These are phyloP conservation scores for Xylaria telfairii DNA, from an alignment of 495 filamentous ascomycete genomes.

Conservation along the genomic window DNA sequence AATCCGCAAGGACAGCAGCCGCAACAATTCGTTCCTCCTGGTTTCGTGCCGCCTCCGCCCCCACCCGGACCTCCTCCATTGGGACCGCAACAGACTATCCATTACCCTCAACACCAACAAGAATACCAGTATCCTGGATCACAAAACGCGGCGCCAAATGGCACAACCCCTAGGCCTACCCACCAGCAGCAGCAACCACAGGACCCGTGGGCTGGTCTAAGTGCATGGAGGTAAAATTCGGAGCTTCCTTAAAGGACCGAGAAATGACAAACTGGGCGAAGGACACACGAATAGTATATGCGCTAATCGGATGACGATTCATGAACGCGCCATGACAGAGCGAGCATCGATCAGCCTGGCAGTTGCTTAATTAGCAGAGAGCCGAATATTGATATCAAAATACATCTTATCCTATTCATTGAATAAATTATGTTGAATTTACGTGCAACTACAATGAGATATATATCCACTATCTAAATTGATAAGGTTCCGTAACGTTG, in stretches of 20 bases:
- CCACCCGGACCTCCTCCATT: slow-evolving; percentile 81
- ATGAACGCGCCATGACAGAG: slow-evolving; percentile 10
- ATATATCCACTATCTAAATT: background rate
- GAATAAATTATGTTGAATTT: background rate
- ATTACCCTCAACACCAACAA: slow-evolving; percentile 56
- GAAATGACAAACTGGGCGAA: background rate
- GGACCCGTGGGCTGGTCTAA: slow-evolving; percentile 88
- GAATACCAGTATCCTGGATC: slow-evolving; percentile 45
- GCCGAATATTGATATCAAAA: background rate
- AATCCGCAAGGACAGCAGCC: slow-evolving; percentile 48
- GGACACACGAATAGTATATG: background rate
- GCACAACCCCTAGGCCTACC: slow-evolving; percentile 45
- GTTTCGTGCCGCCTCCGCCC: slow-evolving; percentile 90
- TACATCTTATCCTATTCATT: background rate
- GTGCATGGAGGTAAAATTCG: slow-evolving; percentile 75
- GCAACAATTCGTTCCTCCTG: slow-evolving; percentile 67
- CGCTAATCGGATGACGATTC: slow-evolving; percentile 15
- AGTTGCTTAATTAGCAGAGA: slow-evolving; percentile 2
- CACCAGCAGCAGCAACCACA: slow-evolving; percentile 38
- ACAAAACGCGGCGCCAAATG: slow-evolving; percentile 42
- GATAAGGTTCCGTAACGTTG: background rate
- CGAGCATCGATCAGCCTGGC: background rate
- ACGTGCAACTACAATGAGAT: background rate
- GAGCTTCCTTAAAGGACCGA: background rate
- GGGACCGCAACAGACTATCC: slow-evolving; percentile 70